Evolutionary conservation across 2,329 filamentous ascomycete species (phyloP).

Genomic region (Mariannaea sp.): DNA sequence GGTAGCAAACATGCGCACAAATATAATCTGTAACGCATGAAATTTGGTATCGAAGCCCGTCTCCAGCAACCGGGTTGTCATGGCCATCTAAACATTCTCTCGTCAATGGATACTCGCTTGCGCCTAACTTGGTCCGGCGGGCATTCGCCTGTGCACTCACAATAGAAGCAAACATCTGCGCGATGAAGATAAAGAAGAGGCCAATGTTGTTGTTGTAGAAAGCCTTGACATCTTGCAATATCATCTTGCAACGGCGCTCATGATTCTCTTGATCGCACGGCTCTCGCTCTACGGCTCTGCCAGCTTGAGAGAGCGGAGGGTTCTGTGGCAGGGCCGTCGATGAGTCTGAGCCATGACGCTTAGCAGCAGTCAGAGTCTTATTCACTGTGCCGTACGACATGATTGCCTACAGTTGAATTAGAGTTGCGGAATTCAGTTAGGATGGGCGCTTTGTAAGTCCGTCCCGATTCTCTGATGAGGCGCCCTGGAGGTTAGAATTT

Average conservation of each 20-base stretch:
- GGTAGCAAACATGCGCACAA: conserved; percentile 49
- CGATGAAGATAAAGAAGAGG: conserved; percentile 46
- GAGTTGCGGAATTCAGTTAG: too few species aligned
- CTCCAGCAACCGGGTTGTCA: conserved; percentile 45
- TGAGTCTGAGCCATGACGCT: background rate
- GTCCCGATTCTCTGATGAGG: too few species aligned
- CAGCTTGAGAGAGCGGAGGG: background rate
- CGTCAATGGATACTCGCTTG: conserved; percentile 6
- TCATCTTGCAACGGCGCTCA: too few species aligned
- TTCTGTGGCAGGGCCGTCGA: background rate
- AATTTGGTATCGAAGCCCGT: conserved; percentile 44
- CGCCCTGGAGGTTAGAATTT: too few species aligned
- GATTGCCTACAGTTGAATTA: too few species aligned
- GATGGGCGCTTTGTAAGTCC: too few species aligned
- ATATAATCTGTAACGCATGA: conserved; percentile 50
- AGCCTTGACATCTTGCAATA: conserved; percentile 19
- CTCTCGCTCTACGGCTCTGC: background rate
- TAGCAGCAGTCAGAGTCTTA: background rate
- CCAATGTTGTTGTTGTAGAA: conserved; percentile 56
- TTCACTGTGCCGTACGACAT: too few species aligned
- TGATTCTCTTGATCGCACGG: background rate
- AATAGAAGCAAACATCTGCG: conserved; percentile 48
- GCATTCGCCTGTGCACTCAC: conserved; percentile 31
- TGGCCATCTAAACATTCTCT: conserved; percentile 47
- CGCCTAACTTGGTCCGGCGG: background rate